Conservation (phyloP, 2,329 filamentous ascomycete species). For the Gnomoniopsis smithogilvyi region DNA sequence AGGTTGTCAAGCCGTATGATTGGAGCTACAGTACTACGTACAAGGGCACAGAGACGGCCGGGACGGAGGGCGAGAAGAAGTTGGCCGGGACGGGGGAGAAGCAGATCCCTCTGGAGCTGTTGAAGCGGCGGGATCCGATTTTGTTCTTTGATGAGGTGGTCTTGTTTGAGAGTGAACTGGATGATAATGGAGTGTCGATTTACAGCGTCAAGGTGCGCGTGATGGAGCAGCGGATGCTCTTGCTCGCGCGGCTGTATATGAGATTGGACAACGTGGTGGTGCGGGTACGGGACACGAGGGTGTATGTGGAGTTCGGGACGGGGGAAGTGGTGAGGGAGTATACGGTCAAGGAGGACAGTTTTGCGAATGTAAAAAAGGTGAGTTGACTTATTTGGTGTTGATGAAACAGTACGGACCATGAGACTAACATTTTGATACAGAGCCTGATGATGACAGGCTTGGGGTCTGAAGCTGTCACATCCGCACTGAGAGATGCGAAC, state of each 20-base stretch:
- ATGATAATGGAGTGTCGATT: conserved; percentile 93
- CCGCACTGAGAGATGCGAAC: conserved; percentile 77
- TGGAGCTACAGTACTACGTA: conserved; percentile 97
- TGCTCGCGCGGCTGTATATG: conserved; percentile 88
- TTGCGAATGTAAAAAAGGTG: conserved; percentile 72
- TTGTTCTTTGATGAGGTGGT: conserved; percentile 96
- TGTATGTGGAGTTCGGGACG: conserved; percentile 85
- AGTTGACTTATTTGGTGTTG: conserved; percentile 25
- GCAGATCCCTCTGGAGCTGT: conserved; percentile 77
- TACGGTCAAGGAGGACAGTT: conserved; percentile 78
- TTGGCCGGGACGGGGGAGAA: conserved; percentile 17
- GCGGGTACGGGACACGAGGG: conserved; percentile 80
- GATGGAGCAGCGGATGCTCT: conserved; percentile 82
- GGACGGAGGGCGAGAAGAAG: neutral
- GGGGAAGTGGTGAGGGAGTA: conserved; percentile 85
- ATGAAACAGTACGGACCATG: neutral
- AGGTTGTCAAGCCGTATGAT: conserved; percentile 94
- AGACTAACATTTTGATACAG: conserved; percentile 31
- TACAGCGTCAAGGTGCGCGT: conserved; percentile 89
- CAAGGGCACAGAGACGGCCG: conserved; percentile 58
- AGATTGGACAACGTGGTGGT: conserved; percentile 87
- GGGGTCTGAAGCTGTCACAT: conserved; percentile 68
- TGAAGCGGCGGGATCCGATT: conserved; percentile 88
- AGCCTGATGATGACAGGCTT: conserved; percentile 46
- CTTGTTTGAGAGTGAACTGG: conserved; percentile 94